These are phyloP conservation scores for Lachancea thermotolerans DNA, from an alignment of 805 yeast species.

Conservation along the genomic window DNA sequence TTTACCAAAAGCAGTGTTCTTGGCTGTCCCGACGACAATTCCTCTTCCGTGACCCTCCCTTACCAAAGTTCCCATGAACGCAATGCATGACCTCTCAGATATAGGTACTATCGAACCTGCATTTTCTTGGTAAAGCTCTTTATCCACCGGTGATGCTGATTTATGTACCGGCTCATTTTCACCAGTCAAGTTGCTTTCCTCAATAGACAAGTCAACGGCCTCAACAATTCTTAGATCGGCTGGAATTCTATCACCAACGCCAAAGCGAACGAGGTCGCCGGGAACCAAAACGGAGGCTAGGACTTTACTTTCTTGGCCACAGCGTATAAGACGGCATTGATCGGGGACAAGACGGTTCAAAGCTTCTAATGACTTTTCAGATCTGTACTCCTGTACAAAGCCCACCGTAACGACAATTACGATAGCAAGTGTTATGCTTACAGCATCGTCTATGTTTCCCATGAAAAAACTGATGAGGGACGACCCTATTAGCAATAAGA, in stretches of 20 bases:
- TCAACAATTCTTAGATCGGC: constrained; percentile 84
- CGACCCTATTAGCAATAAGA: constrained; percentile 80
- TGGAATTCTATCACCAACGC: constrained; percentile 93
- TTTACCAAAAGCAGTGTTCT: constrained; percentile 85
- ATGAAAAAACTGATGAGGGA: constrained; percentile 80
- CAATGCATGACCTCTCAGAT: constrained; percentile 69
- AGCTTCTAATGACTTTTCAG: constrained; percentile 92
- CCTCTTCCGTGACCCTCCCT: constrained; percentile 95
- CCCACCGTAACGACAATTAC: constrained; percentile 94
- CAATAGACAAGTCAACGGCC: constrained; percentile 75
- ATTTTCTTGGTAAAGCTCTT: constrained; percentile 22
- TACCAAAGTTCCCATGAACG: constrained; percentile 96
- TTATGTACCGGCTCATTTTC: constrained; percentile 87
- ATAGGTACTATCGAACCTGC: constrained; percentile 42
- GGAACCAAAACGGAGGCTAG: constrained; percentile 87
- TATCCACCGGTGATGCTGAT: constrained; percentile 38
- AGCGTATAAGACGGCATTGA: constrained; percentile 86
- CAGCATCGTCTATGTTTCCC: constrained; percentile 96
- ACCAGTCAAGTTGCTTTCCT: constrained; percentile 93
- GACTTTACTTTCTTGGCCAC: constrained; percentile 69
- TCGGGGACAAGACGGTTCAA: constrained; percentile 91
- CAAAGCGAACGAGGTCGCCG: constrained; percentile 86
- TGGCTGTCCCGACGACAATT: constrained; percentile 84
- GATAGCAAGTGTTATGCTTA: constrained; percentile 89
- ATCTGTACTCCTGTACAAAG: constrained; percentile 92